A percentile compares a stretch with the other conserved stretches of the same genome.
These are phyloP conservation scores for Trematosphaeria pertusa DNA, from an alignment of 2,329 filamentous ascomycete genomes.

Conservation along the genomic window DNA sequence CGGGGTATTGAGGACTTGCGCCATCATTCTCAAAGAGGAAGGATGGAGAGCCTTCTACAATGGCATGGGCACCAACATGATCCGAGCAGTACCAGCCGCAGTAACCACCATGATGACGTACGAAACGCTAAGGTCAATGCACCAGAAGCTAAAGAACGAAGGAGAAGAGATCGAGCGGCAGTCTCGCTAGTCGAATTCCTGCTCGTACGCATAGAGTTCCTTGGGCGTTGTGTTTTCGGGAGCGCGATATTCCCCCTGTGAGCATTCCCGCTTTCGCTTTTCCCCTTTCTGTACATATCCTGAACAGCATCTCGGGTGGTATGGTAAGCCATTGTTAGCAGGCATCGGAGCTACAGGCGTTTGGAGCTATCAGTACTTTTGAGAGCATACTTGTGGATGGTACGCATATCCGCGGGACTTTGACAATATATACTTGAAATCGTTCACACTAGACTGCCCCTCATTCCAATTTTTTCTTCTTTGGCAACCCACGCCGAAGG, in stretches of 20 bases:
- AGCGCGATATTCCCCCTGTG: constrained; percentile 26
- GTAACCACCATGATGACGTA: constrained; percentile 98
- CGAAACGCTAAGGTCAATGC: constrained; percentile 72
- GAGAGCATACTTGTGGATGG: not conserved
- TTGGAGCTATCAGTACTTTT: not conserved
- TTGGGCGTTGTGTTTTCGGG: constrained; percentile 18
- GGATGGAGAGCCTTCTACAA: constrained; percentile 97
- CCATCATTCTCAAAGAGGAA: constrained; percentile 86
- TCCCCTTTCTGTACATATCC: constrained; percentile 22
- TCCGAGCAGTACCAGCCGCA: constrained; percentile 91
- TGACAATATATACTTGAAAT: constrained; percentile 8
- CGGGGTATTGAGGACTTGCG: constrained; percentile 81
- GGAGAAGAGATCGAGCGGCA: constrained; percentile 46
- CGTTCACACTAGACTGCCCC: too few species aligned
- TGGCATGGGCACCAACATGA: constrained; percentile 96
- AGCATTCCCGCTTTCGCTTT: constrained; percentile 19
- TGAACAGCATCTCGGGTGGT: constrained; percentile 16
- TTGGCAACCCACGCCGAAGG: too few species aligned
- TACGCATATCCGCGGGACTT: constrained; percentile 1
- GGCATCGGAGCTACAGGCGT: constrained; percentile 14
- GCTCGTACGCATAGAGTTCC: too few species aligned
- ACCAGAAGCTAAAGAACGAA: constrained; percentile 60
- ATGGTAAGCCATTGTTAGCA: constrained; percentile 1
- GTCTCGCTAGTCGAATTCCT: too few species aligned
- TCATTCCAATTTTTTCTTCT: too few species aligned